Percentiles rank a stretch among this genome's conserved stretches.
Evolutionary conservation across 495 filamentous ascomycete genomes (phyloP).

Genomic region (Penicillium lividum): DNA sequence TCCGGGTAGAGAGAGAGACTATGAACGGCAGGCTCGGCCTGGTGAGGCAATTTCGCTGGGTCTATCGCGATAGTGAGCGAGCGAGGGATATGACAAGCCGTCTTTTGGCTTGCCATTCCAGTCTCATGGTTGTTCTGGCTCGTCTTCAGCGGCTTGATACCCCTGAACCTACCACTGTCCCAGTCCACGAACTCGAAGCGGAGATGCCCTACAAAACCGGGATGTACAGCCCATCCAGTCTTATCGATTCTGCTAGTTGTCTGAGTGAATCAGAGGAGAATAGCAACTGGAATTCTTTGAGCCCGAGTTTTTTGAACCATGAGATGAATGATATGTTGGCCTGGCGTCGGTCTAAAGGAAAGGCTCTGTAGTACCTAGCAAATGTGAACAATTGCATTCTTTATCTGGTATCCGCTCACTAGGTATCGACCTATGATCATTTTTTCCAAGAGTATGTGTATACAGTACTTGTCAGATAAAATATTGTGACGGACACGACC

Average conservation of each 20-base stretch:
- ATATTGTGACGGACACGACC: no score
- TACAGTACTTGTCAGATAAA: no score
- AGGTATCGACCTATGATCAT: no score
- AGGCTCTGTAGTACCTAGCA: background rate
- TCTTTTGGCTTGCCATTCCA: conserved; percentile 26
- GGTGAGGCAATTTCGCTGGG: conserved; percentile 24
- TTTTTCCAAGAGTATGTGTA: no score
- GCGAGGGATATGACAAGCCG: conserved; percentile 22
- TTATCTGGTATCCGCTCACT: background rate
- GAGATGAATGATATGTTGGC: conserved; percentile 29
- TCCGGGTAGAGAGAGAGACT: conserved; percentile 16
- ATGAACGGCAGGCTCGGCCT: conserved; percentile 19
- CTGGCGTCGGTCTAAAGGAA: conserved; percentile 25
- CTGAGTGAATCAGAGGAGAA: background rate
- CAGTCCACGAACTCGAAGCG: background rate
- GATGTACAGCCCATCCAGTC: background rate
- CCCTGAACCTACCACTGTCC: background rate
- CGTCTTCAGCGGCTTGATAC: conserved; percentile 22
- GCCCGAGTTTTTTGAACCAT: background rate
- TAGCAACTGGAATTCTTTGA: background rate
- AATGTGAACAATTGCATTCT: background rate
- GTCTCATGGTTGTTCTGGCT: conserved; percentile 23
- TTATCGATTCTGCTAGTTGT: background rate
- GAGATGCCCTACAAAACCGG: background rate
- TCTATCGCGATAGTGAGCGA: conserved; percentile 25